These are phyloP conservation scores for Arabis hirsuta DNA, from an alignment of 345 rosid species.

Conservation along the genomic window DNA sequence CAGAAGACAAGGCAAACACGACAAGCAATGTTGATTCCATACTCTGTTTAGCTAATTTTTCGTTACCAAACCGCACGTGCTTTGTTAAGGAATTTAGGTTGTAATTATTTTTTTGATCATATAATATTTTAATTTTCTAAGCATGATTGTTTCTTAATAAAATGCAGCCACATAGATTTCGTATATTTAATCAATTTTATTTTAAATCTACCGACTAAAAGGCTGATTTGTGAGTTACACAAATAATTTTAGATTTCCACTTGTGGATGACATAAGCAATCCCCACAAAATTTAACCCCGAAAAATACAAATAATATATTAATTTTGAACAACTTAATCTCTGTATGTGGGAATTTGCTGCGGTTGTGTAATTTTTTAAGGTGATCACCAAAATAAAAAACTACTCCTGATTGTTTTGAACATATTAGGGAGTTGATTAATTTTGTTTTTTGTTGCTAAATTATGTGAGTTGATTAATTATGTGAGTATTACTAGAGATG, in stretches of 20 bases:
- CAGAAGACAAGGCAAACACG: conserved; percentile 41
- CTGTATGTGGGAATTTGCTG: neutral
- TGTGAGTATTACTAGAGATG: conserved; percentile 20
- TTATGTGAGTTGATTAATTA: conserved; percentile 9
- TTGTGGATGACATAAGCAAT: neutral
- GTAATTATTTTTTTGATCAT: conserved; percentile 26
- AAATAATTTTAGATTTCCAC: conserved; percentile 3
- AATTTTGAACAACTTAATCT: neutral
- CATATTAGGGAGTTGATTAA: conserved; percentile 1
- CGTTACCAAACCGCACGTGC: conserved; percentile 28
- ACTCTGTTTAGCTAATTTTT: conserved; percentile 21
- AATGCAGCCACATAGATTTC: conserved; percentile 4
- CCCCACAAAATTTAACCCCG: neutral
- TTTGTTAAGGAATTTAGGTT: conserved; percentile 22
- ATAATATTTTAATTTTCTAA: neutral
- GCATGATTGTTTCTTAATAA: conserved; percentile 28
- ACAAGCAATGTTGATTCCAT: conserved; percentile 49
- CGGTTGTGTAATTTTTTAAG: neutral
- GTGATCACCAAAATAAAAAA: neutral
- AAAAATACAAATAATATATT: neutral
- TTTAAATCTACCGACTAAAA: neutral
- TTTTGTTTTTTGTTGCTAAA: too few species aligned
- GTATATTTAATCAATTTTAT: neutral
- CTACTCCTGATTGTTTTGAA: neutral
- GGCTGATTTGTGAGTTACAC: conserved; percentile 10